Conservation (phyloP, 208 protist species). For the Trypanosoma lewisi region DNA sequence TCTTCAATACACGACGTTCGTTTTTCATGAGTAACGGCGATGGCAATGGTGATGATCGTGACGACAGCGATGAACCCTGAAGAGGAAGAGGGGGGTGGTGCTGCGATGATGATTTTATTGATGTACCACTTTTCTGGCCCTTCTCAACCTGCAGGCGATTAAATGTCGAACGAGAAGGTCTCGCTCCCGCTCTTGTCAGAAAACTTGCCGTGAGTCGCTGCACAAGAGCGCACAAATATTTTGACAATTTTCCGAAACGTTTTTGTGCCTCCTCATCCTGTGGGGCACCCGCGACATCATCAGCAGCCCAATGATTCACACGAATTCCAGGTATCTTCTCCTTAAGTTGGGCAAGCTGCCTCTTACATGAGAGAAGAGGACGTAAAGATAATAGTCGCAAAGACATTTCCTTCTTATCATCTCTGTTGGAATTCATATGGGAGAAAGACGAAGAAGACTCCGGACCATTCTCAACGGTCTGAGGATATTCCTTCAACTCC, state of each 20-base stretch:
- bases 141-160: not conserved
- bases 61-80: not conserved
- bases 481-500: not conserved
- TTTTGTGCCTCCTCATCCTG: constrained; percentile 42
- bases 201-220: constrained; percentile 66
- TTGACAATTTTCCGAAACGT: constrained; percentile 40
- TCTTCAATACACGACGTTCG: not conserved
- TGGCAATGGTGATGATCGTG: not conserved
- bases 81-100: not conserved
- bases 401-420: constrained; percentile 7
- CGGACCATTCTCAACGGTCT: not conserved
- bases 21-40: not conserved
- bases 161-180: constrained; percentile 3
- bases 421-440: not conserved
- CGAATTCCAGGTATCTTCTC: constrained; percentile 40
- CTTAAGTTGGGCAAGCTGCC: constrained; percentile 28
- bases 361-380: constrained; percentile 49
- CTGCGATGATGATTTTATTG: too few relatives aligned
- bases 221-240: constrained; percentile 39
- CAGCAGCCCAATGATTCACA: constrained; percentile 47
- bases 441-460: too few relatives aligned
- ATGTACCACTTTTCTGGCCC: too few relatives aligned
- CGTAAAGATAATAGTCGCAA: constrained; percentile 42
- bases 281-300: constrained; percentile 52
- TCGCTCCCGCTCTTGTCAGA: constrained; percentile 38